Percentiles rank a stretch among this genome's conserved stretches.
phyloP scores from a whole-genome alignment of 2,329 filamentous ascomycete species.

The Diaporthe destruens region DNA sequence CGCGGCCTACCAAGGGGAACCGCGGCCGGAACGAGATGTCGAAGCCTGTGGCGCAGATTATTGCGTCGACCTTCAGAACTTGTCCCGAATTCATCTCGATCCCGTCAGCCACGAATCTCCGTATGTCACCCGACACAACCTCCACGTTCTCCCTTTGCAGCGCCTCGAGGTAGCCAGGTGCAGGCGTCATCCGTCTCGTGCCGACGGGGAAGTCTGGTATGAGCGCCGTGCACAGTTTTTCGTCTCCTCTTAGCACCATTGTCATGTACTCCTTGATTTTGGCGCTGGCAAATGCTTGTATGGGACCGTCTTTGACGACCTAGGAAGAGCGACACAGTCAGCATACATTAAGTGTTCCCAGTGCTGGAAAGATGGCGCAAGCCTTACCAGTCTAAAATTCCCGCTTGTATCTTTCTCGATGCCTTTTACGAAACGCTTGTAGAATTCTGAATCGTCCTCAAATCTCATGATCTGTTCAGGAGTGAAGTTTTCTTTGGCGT shows the following conservation, averaged over 20 bases:
- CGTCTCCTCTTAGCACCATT: constrained; percentile 59
- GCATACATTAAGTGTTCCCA: neutral
- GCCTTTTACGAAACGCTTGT: constrained; percentile 60
- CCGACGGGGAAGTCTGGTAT: constrained; percentile 64
- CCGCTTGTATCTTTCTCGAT: constrained; percentile 61
- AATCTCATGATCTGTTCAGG: constrained; percentile 61
- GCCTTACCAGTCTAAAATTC: constrained; percentile 56
- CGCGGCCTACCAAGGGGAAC: constrained; percentile 62
- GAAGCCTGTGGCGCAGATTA: constrained; percentile 71
- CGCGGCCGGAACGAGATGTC: constrained; percentile 65
- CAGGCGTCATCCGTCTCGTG: constrained; percentile 64
- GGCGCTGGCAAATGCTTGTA: constrained; percentile 56
- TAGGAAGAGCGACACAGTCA: constrained; percentile 43
- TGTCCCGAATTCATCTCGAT: constrained; percentile 62
- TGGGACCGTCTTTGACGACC: constrained; percentile 55
- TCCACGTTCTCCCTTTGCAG: constrained; percentile 61
- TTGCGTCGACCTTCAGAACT: constrained; percentile 64
- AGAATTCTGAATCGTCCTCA: constrained; percentile 59
- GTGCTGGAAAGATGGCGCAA: neutral
- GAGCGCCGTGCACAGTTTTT: constrained; percentile 62
- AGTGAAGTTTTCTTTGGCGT: constrained; percentile 58
- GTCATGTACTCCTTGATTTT: constrained; percentile 62
- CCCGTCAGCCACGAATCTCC: constrained; percentile 60
- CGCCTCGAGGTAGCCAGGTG: constrained; percentile 62
- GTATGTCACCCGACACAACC: constrained; percentile 60